A percentile compares a stretch with the other conserved stretches of the same genome.
Conservation (phyloP, 352 stramenopile genomes). For the Globisporangium paddicum region DNA sequence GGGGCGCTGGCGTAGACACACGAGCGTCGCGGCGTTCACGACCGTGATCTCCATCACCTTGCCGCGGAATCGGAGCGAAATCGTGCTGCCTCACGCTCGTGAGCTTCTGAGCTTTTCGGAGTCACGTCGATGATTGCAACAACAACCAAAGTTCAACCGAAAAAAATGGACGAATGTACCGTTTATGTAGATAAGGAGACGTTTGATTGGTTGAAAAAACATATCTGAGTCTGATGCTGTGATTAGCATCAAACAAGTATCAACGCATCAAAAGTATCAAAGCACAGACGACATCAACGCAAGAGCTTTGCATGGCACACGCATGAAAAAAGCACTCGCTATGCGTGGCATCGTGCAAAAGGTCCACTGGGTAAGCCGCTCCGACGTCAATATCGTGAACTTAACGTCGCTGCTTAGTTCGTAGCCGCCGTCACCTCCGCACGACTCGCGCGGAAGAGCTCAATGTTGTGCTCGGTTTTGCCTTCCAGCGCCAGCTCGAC, state of each 20-base stretch:
- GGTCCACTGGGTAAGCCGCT: not conserved
- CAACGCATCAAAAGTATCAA: not conserved
- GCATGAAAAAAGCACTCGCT: no score
- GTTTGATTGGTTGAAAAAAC: no score
- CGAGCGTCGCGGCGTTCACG: constrained; percentile 19
- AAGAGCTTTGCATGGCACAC: no score
- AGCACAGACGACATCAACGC: no score
- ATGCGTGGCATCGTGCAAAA: no score
- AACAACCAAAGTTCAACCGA: not conserved
- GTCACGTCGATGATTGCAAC: not conserved
- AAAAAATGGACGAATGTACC: no score
- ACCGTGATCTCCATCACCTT: constrained; percentile 8
- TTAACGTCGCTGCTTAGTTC: not conserved
- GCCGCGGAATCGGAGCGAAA: not conserved
- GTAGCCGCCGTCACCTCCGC: not conserved
- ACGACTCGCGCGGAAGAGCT: constrained; percentile 31
- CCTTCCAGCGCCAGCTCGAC: constrained; percentile 55
- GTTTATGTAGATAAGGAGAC: no score
- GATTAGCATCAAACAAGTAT: not conserved
- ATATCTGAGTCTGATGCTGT: no score
- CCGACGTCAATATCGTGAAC: no score
- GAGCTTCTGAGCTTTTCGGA: not conserved
- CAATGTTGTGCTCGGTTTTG: constrained; percentile 35
- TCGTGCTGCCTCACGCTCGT: not conserved
- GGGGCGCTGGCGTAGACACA: constrained; percentile 18